A percentile compares a stretch with the other conserved stretches of the same genome.
These are phyloP conservation scores for Cercospora citrullina DNA, from an alignment of 2,329 filamentous ascomycete genomes.

Conservation along the genomic window DNA sequence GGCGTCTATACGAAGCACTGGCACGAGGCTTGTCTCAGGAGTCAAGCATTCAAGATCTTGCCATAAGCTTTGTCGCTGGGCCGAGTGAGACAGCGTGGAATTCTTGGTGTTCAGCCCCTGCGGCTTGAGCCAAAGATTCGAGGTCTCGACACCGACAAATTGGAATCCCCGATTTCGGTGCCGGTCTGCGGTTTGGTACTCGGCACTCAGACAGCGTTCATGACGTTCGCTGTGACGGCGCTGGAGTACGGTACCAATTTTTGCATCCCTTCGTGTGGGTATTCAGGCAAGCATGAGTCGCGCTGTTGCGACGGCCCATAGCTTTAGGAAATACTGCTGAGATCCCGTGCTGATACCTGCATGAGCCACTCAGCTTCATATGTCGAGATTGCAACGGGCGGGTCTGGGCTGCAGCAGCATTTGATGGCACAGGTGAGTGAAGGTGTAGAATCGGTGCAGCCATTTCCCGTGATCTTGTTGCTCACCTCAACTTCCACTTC, in stretches of 20 bases:
- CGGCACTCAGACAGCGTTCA: neutral
- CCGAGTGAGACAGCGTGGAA: neutral
- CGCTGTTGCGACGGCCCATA: neutral
- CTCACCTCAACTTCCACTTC: neutral
- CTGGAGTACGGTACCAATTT: neutral
- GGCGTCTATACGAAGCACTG: neutral
- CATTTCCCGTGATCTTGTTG: neutral
- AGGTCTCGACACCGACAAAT: neutral
- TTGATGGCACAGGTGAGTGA: neutral
- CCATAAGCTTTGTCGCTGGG: neutral
- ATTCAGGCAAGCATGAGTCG: neutral
- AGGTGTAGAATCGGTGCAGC: neutral
- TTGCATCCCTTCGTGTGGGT: neutral
- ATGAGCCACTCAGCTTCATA: no score
- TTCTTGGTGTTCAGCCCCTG: neutral
- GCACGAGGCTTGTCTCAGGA: conserved; percentile 1
- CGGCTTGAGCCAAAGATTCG: neutral
- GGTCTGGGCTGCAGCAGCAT: no score
- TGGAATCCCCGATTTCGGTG: neutral
- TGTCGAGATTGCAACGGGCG: no score
- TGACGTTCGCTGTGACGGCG: neutral
- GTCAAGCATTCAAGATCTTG: neutral
- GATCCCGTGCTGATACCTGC: neutral
- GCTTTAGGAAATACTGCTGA: neutral
- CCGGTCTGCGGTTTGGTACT: neutral